Evolutionary conservation across 2,329 filamentous ascomycete genomes (phyloP).

Genomic region (Aureobasidium vineae): DNA sequence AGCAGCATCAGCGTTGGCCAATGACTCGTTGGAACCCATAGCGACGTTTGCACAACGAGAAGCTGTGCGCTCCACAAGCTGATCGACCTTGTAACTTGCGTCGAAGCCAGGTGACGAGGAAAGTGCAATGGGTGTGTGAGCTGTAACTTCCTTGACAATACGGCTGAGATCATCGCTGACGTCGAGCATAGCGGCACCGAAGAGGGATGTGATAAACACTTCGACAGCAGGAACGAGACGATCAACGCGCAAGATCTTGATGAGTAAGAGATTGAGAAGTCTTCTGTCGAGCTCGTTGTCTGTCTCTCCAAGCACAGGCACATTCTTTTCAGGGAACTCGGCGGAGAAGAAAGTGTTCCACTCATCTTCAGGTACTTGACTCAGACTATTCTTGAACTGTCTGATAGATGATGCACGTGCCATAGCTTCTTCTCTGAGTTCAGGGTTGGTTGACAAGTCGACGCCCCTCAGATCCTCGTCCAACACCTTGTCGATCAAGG

Average conservation of each 20-base stretch:
- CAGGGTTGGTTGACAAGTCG: slow-evolving; percentile 70
- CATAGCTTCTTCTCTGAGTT: slow-evolving; percentile 67
- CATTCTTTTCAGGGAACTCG: slow-evolving; percentile 79
- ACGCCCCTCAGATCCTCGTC: slow-evolving; percentile 72
- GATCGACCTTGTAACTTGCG: slow-evolving; percentile 98
- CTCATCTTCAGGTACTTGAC: slow-evolving; percentile 58
- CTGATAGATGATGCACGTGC: slow-evolving; percentile 65
- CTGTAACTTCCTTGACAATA: slow-evolving; percentile 79
- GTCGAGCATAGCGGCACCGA: slow-evolving; percentile 79
- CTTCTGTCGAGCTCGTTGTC: slow-evolving; percentile 69
- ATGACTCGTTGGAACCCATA: slow-evolving; percentile 96
- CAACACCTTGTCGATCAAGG: slow-evolving; percentile 79
- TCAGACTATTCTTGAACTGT: slow-evolving; percentile 70
- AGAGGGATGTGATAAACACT: slow-evolving; percentile 82
- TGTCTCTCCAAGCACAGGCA: slow-evolving; percentile 71
- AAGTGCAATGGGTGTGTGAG: slow-evolving; percentile 81
- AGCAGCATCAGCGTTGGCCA: slow-evolving; percentile 91
- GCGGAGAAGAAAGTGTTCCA: slow-evolving; percentile 84
- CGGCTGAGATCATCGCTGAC: slow-evolving; percentile 80
- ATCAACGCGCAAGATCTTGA: slow-evolving; percentile 95
- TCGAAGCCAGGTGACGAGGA: slow-evolving; percentile 97
- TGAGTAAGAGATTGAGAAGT: slow-evolving; percentile 77
- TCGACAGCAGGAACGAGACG: slow-evolving; percentile 91
- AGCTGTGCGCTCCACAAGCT: slow-evolving; percentile 77
- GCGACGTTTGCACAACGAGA: slow-evolving; percentile 93